Evolutionary conservation across 495 filamentous ascomycete species (phyloP).

Genomic region (Arthonia radiata): DNA sequence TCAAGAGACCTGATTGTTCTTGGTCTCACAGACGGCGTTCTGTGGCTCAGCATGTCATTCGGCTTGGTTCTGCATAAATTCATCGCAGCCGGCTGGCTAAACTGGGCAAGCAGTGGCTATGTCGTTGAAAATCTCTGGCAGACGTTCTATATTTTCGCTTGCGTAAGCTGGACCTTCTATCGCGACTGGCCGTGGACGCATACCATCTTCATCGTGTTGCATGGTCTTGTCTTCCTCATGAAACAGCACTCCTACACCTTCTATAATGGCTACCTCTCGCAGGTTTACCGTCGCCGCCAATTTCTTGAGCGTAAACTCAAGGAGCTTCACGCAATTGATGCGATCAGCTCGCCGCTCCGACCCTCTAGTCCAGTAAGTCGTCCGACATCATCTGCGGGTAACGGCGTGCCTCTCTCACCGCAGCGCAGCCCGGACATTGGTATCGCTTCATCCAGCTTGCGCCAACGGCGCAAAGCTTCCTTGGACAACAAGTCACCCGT

Average conservation of each 20-base stretch:
- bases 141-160: slow-evolving; percentile 27
- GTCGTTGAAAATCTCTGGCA: slow-evolving; percentile 50
- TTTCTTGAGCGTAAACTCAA: slow-evolving; percentile 19
- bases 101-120: slow-evolving; percentile 43
- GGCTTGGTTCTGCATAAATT: slow-evolving; percentile 33
- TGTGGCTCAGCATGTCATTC: slow-evolving; percentile 32
- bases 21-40: slow-evolving; percentile 36
- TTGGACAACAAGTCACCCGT: slow-evolving; percentile 15
- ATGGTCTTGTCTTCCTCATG: slow-evolving; percentile 48
- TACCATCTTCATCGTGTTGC: slow-evolving; percentile 45
- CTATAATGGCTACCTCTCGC: slow-evolving; percentile 50
- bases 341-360: slow-evolving; percentile 11
- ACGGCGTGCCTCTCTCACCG: too few species aligned
- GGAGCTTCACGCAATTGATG: slow-evolving; percentile 16
- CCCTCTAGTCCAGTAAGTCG: slow-evolving; percentile 12
- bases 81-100: slow-evolving; percentile 24
- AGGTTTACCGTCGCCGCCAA: slow-evolving; percentile 23
- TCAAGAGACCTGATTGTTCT: slow-evolving; percentile 37
- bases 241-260: slow-evolving; percentile 56
- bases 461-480: slow-evolving; percentile 10
- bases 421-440: slow-evolving; percentile 13
- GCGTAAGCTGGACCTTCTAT: slow-evolving; percentile 33
- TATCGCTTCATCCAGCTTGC: slow-evolving; percentile 4
- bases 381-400: too few species aligned
- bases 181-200: slow-evolving; percentile 59